These are phyloP conservation scores for Fagus sylvatica DNA, from an alignment of 306 rosid genomes.

Conservation along the genomic window DNA sequence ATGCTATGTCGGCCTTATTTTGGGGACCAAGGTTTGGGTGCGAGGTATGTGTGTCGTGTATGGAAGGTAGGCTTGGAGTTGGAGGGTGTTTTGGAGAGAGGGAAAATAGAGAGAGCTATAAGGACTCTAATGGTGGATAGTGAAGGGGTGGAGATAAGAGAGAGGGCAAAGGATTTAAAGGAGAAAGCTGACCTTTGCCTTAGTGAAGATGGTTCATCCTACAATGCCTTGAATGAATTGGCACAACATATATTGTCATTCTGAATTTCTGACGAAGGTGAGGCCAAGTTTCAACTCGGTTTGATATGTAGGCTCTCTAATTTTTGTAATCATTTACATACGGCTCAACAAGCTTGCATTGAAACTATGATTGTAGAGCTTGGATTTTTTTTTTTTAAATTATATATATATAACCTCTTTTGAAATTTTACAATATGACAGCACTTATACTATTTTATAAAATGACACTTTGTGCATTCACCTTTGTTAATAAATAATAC, in stretches of 20 bases:
- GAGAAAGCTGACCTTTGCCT: background rate
- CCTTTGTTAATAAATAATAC: too few relatives aligned
- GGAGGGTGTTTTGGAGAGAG: background rate
- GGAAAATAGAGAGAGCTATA: background rate
- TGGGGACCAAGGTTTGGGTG: background rate
- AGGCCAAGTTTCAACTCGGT: background rate
- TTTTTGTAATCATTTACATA: too few relatives aligned
- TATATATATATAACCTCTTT: too few relatives aligned
- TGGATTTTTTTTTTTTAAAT: too few relatives aligned
- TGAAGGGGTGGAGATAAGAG: background rate
- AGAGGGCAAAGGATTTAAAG: background rate
- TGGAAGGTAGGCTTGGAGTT: background rate
- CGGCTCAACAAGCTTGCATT: too few relatives aligned
- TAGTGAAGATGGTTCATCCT: background rate
- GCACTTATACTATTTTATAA: too few relatives aligned
- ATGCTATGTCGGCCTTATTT: background rate
- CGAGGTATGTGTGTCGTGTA: background rate
- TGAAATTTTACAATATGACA: too few relatives aligned
- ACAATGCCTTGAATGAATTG: constrained; percentile 1
- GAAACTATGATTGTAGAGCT: too few relatives aligned
- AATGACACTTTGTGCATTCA: too few relatives aligned
- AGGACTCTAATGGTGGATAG: background rate
- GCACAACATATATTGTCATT: background rate
- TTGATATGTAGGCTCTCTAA: too few relatives aligned
- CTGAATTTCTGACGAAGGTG: background rate